These are phyloP conservation scores for Eucalyptus brandiana DNA, from an alignment of 345 rosid species.

Conservation along the genomic window DNA sequence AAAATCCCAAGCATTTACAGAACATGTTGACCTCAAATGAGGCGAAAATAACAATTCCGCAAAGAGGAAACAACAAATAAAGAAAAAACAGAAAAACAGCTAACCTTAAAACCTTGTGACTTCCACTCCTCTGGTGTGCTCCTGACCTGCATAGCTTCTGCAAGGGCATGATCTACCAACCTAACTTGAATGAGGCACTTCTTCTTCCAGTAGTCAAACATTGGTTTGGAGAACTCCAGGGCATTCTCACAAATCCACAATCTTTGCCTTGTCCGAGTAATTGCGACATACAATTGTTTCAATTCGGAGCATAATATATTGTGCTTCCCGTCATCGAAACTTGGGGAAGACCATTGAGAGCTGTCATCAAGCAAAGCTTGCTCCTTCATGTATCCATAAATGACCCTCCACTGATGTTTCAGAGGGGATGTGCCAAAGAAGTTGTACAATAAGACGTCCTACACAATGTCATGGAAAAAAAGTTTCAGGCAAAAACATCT, in stretches of 20 bases:
- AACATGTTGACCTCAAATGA: background rate
- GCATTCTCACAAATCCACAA: slow-evolving; percentile 40
- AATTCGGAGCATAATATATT: slow-evolving; percentile 31
- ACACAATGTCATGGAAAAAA: background rate
- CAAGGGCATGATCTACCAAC: slow-evolving; percentile 19
- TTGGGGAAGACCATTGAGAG: background rate
- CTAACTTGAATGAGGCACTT: slow-evolving; percentile 18
- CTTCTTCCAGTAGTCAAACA: slow-evolving; percentile 6
- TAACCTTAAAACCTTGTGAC: slow-evolving; percentile 32
- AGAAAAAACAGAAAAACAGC: background rate
- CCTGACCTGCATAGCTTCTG: slow-evolving; percentile 24
- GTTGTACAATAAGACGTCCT: slow-evolving; percentile 43
- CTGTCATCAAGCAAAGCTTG: background rate
- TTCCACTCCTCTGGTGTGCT: slow-evolving; percentile 39
- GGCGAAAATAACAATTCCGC: background rate
- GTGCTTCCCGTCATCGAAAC: slow-evolving; percentile 21
- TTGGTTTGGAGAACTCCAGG: slow-evolving; percentile 17
- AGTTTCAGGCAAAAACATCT: background rate
- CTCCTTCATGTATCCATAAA: slow-evolving; percentile 21
- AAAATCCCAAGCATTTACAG: background rate
- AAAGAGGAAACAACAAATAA: background rate
- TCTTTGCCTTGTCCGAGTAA: slow-evolving; percentile 47
- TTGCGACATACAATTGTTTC: slow-evolving; percentile 15
- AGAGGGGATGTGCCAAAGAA: slow-evolving; percentile 42
- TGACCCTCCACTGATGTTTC: slow-evolving; percentile 34